Evolutionary conservation across 805 yeast genomes (phyloP), one percentile per base, ranked within the genome.

Genomic region (Yamadazyma akitaensis): DNA sequence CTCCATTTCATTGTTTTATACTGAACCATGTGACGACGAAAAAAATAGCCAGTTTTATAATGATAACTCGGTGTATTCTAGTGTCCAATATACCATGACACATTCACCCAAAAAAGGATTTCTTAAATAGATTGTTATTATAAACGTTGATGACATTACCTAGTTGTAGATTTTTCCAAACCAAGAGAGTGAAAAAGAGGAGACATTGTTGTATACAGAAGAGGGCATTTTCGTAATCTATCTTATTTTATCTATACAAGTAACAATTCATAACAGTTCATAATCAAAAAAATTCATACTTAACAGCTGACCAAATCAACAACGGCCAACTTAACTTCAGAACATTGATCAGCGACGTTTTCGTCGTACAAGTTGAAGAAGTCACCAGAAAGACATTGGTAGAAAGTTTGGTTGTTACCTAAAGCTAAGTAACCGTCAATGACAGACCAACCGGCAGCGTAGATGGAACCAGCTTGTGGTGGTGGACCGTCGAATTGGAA

Each of bases 1-100:
- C 59, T 89, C 97, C 0, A 86, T 90, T 63, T 88, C 96, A 6
- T 72, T 90, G 56, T 86, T 87, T 56, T 90, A 88, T 61, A 84
- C 80, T 48, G 88, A 82, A 39, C 74, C 48, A 2, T 13, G 24
- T 16, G 46, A 36, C 11, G 42, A 43, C 13, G 41, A 30, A 2
- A 37, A 14, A 25, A 53, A 49, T n/a, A 75, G 70, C 26, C 57
- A 57, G 37, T 67, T 76, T 3, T 69, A 77, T 61, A 63, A 74
- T 3, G 82, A 79, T 53, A 72, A 69, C 24, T 51, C 62, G 2
- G 48, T 66, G n/a, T 72, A 77, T 42, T 77, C 83, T 10, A 79
- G 79, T 53, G 77, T 81, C n/a, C 73, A 79, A 1, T 81, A 81
- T 52, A 76, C 83, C 1, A 70, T 79, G 63, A 76, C 80, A 2